These are phyloP conservation scores for Tylopilus sp. DNA, from an alignment of 1,284 basidiomycete species.

Conservation along the genomic window DNA sequence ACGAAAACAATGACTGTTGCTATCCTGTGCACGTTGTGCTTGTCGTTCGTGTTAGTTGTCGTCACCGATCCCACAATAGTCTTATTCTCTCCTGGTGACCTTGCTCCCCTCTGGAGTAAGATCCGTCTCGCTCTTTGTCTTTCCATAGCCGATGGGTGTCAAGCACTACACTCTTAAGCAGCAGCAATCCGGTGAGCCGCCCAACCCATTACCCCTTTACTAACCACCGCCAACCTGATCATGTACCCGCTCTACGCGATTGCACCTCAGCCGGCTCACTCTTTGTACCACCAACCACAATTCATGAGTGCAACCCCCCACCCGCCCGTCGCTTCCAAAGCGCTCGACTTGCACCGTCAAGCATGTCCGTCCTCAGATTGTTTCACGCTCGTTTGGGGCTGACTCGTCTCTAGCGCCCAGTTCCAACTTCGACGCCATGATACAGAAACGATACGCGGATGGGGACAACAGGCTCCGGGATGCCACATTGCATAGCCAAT, in stretches of 20 bases:
- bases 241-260: slow-evolving; percentile 8
- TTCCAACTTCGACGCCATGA: slow-evolving; percentile 7
- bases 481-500: slow-evolving; percentile 3
- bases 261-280: neutral
- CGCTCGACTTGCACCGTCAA: neutral
- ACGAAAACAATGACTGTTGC: slow-evolving; percentile 9
- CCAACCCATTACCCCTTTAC: neutral
- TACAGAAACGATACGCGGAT: neutral
- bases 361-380: slow-evolving; percentile 11
- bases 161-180: slow-evolving; percentile 11
- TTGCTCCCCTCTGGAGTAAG: neutral
- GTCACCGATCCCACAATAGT: neutral
- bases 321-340: neutral
- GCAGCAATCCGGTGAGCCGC: neutral
- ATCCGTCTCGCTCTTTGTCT: neutral
- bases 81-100: slow-evolving; percentile 8
- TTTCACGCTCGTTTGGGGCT: neutral
- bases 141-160: neutral
- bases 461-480: slow-evolving; percentile 2
- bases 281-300: neutral
- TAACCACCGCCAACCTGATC: neutral
- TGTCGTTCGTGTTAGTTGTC: neutral
- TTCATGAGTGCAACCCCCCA: neutral
- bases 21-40: slow-evolving; percentile 1
- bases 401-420: slow-evolving; percentile 8